Conservation (phyloP, 768 basidiomycete species). For the Melanogaster broomeanus region DNA sequence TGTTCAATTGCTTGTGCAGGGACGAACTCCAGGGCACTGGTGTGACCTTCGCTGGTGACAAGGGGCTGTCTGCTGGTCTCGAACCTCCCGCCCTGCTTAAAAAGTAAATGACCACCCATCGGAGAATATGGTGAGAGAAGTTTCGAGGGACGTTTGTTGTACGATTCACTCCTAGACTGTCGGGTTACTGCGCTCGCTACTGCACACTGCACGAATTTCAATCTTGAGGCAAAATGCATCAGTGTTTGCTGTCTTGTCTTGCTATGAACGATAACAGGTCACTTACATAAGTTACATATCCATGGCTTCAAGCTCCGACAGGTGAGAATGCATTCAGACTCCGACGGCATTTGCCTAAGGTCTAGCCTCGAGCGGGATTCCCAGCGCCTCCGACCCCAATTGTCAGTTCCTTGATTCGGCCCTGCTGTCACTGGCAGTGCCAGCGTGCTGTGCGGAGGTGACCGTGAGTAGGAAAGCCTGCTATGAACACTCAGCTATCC, state of each 20-base stretch:
- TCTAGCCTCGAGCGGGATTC: no score
- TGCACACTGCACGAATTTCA: constrained; percentile 29
- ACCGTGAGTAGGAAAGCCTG: constrained; percentile 19
- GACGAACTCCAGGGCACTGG: constrained; percentile 72
- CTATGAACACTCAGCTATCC: constrained; percentile 2
- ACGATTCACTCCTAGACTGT: constrained; percentile 27
- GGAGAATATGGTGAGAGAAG: not conserved
- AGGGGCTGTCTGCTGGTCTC: constrained; percentile 77
- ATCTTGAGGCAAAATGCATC: constrained; percentile 17
- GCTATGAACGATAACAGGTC: constrained; percentile 20
- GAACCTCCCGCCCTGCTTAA: constrained; percentile 71
- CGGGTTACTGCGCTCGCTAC: constrained; percentile 17
- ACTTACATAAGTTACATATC: no score
- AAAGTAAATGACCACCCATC: constrained; percentile 45
- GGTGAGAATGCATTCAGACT: no score
- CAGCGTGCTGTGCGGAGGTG: constrained; percentile 12
- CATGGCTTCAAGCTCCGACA: no score
- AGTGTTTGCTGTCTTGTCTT: not conserved
- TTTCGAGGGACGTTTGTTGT: constrained; percentile 20
- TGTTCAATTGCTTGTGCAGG: constrained; percentile 39
- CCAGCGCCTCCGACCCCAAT: no score
- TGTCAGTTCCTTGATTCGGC: no score
- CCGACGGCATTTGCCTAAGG: no score
- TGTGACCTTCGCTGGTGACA: constrained; percentile 71
- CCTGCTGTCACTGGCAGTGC: no score